Base-by-base conservation (phyloP, 306 rosid genomes). In the Cicer bijugum region DNA sequence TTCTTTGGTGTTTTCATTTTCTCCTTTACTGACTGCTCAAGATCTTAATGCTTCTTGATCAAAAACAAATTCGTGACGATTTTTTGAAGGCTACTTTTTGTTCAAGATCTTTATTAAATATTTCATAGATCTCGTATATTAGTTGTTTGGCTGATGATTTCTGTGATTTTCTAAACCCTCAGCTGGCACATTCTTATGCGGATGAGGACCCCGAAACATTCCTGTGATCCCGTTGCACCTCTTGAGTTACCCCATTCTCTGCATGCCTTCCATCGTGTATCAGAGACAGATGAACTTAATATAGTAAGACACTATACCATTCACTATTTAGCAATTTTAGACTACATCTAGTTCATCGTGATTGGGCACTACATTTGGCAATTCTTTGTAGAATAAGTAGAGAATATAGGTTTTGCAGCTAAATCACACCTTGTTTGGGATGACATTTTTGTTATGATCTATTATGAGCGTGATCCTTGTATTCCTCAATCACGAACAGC, bases 111-210 rank as follows among this genome's bases (percentile, higher is more conserved):
- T 52, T 64, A 14, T 48, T 1, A 47, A 46, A 9, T 45, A 47
- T 43, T 50, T 62, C 44, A 12, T 44, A 42, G 45, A 10, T 37
- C 74, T 69, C 42, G 70, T 43, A 14, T 63, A 20, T 43, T 4
- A 19, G 47, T 23, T 53, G 14, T 23, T 43, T 75, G 67, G 62
- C 69, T 84, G 82, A 78, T 71, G 6, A 48, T n/a, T 38, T 37
- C 46, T 80, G 67, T 16, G 79, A 45, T 79, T 80, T 74, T 64
- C 63, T 71, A n/a, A 70, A 57, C 53, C 65, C 50, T 74, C 84
- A 89, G 99, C 80, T 91, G 99, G 99, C 99, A 94, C 82, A 72
- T 94, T 78, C 85, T 91, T 69, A 94, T 94, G 99, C 85, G 97
- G 80, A 94, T 91, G 97, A 87, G 59, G 86, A 74, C 80, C 81